A percentile compares a stretch with the other conserved stretches of the same genome.
Conservation (phyloP, 2,329 filamentous ascomycete species). For the Coniochaeta prunicola region DNA sequence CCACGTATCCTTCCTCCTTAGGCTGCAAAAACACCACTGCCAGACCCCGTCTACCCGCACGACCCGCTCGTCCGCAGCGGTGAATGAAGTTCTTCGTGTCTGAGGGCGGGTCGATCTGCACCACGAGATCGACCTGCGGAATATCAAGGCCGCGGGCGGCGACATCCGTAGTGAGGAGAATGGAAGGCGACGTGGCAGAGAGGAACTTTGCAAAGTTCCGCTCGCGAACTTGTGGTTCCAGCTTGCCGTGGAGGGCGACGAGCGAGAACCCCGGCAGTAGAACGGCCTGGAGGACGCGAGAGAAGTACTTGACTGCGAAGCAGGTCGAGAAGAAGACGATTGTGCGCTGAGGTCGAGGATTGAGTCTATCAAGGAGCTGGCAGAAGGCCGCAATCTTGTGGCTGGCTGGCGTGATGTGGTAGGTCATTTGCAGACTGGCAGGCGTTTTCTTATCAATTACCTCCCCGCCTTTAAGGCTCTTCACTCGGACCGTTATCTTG, state of each 20-base stretch:
- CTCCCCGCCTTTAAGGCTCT: conserved; percentile 59
- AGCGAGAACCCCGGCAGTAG: conserved; percentile 62
- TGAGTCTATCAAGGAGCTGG: conserved; percentile 60
- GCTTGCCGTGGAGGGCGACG: conserved; percentile 85
- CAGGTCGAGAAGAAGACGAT: conserved; percentile 94
- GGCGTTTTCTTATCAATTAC: conserved; percentile 76
- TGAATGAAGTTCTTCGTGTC: conserved; percentile 81
- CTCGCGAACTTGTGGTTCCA: conserved; percentile 77
- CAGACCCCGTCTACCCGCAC: conserved; percentile 79
- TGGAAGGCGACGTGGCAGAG: conserved; percentile 63
- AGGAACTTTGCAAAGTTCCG: conserved; percentile 82
- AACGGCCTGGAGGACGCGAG: conserved; percentile 67
- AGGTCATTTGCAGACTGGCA: conserved; percentile 87
- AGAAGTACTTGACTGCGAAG: conserved; percentile 90
- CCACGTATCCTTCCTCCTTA: conserved; percentile 81
- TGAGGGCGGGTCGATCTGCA: conserved; percentile 69
- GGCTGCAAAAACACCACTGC: conserved; percentile 81
- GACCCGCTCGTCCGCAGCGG: conserved; percentile 79
- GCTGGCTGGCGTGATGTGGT: conserved; percentile 65
- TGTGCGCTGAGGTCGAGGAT: conserved; percentile 71
- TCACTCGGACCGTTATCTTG: conserved; percentile 90
- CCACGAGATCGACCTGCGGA: conserved; percentile 81
- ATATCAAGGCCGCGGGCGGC: conserved; percentile 88
- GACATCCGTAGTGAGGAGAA: conserved; percentile 89
- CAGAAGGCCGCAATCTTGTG: conserved; percentile 73